Base-by-base conservation (phyloP, 192 early-diverging fungal species). In the Jimgerdemannia flammicorona region DNA sequence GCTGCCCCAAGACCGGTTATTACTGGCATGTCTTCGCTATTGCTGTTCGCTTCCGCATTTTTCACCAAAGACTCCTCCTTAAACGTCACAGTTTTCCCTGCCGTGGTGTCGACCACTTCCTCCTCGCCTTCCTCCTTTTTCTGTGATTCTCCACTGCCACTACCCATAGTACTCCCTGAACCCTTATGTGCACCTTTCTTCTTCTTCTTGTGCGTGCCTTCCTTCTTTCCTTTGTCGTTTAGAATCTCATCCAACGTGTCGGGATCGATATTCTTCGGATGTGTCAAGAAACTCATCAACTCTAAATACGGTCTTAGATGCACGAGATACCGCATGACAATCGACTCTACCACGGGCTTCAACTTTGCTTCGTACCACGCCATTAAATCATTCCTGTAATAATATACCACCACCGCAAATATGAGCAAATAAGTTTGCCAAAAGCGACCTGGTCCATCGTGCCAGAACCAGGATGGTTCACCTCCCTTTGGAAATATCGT, bases 351-450 rank as follows among this genome's bases (percentile, higher is more conserved):
- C 14, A 72, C 17, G 3, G 70, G 70, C 39, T 17, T 19, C 9
- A 44, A 29, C 17, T 43, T 59, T 11, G 19, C 43, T 3, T 29
- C 4, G 43, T 59, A 73, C 10, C 6, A 42, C n/a, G 63, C 72
- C 40, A 4, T n/a, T 14, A 73, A 11, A 3, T 3, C 6, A 6
- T 64, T 64, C 44, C 72, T n/a, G 42, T 78, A 68, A n/a, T 73
- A 40, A 66, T 81, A 81, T 2, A 43, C 29, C 3, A 71, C 49
- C 3, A 54, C 69, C 3, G 70, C 3, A 4, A 75, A 18, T 11
- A 73, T 40, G 3, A 82, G 20, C 4, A 82, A 4, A 65, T 73
- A 79, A 6, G 59, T 73, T 54, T 79, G 77, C 77, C 81, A 82
- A 64, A 77, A 79, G 39, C 67, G 64, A 7, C 77, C 78, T 0